Evolutionary conservation across 208 protist genomes (phyloP).

Genomic region (Kentomonas sorsogonicus): DNA sequence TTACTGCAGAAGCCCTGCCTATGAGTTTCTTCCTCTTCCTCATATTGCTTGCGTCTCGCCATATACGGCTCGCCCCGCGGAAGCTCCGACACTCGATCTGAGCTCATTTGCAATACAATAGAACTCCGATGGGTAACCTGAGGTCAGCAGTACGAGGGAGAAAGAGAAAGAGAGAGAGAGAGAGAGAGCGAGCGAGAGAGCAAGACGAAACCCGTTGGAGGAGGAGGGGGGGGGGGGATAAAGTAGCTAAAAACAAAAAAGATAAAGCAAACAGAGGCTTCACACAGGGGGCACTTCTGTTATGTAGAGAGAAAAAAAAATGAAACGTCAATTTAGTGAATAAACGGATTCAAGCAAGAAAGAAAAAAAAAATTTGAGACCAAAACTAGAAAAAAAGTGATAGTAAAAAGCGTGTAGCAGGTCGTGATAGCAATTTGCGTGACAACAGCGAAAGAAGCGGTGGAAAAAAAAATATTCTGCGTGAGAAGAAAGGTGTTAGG

Average conservation of each 20-base stretch:
- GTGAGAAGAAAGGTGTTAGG: too few species aligned
- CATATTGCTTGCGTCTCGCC: too few species aligned
- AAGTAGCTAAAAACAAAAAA: background rate
- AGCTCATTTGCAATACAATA: too few species aligned
- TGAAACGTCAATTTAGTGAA: slow-evolving; percentile 8
- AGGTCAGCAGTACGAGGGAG: background rate
- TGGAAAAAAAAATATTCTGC: too few species aligned
- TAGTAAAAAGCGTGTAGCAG: too few species aligned
- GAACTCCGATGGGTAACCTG: background rate
- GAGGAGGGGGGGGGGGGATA: background rate
- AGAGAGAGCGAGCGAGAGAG: background rate
- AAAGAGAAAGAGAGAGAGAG: background rate
- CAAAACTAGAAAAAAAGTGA: too few species aligned
- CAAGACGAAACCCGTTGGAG: background rate
- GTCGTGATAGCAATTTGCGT: too few species aligned
- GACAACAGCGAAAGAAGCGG: too few species aligned
- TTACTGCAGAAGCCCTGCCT: too few species aligned
- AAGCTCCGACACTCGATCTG: too few species aligned
- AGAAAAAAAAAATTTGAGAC: slow-evolving; percentile 11
- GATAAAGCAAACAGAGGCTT: slow-evolving; percentile 4
- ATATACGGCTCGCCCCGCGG: too few species aligned
- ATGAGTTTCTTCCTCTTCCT: too few species aligned
- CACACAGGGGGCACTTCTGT: background rate
- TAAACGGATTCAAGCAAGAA: slow-evolving; percentile 6
- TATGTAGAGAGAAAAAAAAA: slow-evolving; percentile 2